Evolutionary conservation across 768 basidiomycete genomes (phyloP).

Genomic region (Lentinula sp.): DNA sequence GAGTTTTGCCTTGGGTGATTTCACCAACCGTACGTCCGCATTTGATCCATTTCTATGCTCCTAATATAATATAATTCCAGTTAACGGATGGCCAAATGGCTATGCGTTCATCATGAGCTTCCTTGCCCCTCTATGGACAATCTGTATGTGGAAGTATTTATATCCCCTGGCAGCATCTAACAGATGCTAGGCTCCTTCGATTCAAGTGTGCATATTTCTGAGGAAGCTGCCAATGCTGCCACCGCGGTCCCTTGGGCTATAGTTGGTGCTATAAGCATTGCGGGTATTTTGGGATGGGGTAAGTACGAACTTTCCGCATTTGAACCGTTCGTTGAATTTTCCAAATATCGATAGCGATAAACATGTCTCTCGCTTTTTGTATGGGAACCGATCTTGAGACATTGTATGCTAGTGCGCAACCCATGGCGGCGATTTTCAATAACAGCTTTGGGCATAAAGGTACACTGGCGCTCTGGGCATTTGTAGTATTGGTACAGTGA

Average conservation of each 20-base stretch:
- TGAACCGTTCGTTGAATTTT: neutral
- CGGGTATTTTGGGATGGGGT: conserved; percentile 40
- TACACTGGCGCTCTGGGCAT: conserved; percentile 31
- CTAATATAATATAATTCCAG: neutral
- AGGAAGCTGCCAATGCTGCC: conserved; percentile 49
- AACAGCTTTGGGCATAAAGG: conserved; percentile 36
- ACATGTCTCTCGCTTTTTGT: conserved; percentile 39
- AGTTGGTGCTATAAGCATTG: conserved; percentile 33
- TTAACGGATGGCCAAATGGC: conserved; percentile 30
- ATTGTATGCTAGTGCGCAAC: conserved; percentile 32
- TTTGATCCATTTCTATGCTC: neutral
- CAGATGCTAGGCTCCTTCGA: conserved; percentile 31
- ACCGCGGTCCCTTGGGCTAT: conserved; percentile 52
- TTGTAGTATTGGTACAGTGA: conserved; percentile 26
- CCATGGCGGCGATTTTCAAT: conserved; percentile 38
- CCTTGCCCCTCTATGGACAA: conserved; percentile 15
- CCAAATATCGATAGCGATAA: conserved; percentile 23
- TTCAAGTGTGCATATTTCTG: conserved; percentile 43
- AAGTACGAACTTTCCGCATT: conserved; percentile 5
- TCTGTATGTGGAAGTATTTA: conserved; percentile 7
- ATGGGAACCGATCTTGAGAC: conserved; percentile 40
- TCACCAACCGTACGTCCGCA: conserved; percentile 23
- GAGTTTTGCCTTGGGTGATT: conserved; percentile 29
- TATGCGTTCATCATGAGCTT: conserved; percentile 36
- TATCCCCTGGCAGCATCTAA: conserved; percentile 21